Conservation (phyloP, 257 asterid species). For the Solanum etuberosum region DNA sequence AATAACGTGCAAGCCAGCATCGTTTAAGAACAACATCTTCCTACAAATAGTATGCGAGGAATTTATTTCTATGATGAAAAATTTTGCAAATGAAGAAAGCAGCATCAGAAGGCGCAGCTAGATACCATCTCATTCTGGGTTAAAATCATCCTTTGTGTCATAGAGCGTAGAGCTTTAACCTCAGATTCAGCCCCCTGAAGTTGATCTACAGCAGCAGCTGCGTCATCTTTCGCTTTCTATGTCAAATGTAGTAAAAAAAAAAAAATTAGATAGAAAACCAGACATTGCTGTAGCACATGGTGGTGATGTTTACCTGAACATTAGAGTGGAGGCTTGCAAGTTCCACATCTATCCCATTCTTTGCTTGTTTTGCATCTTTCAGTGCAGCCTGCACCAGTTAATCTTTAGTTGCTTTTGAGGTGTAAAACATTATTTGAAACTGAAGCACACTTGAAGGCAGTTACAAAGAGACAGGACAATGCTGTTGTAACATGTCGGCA, state of each 20-base stretch:
- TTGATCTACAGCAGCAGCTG: constrained; percentile 45
- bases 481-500: not conserved
- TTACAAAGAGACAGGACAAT: not conserved
- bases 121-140: constrained; percentile 88
- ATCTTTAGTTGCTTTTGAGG: not conserved
- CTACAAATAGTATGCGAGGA: constrained; percentile 31
- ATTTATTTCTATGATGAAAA: not conserved
- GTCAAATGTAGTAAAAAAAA: constrained; percentile 13
- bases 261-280: constrained; percentile 9
- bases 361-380: constrained; percentile 70
- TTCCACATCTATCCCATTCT: constrained; percentile 62
- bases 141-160: constrained; percentile 95
- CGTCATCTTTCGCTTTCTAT: constrained; percentile 68
- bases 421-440: not conserved
- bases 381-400: constrained; percentile 66
- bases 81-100: not conserved
- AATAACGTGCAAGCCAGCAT: constrained; percentile 99
- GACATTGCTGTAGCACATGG: constrained; percentile 2
- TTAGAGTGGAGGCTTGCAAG: constrained; percentile 51
- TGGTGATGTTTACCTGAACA: constrained; percentile 41
- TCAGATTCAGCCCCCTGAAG: constrained; percentile 66
- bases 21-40: constrained; percentile 98
- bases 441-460: not conserved
- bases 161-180: constrained; percentile 66
- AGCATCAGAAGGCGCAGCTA: constrained; percentile 2